These are phyloP conservation scores for Geotrichum bryndzae DNA, from an alignment of 1,139 yeast genomes.

Conservation along the genomic window DNA sequence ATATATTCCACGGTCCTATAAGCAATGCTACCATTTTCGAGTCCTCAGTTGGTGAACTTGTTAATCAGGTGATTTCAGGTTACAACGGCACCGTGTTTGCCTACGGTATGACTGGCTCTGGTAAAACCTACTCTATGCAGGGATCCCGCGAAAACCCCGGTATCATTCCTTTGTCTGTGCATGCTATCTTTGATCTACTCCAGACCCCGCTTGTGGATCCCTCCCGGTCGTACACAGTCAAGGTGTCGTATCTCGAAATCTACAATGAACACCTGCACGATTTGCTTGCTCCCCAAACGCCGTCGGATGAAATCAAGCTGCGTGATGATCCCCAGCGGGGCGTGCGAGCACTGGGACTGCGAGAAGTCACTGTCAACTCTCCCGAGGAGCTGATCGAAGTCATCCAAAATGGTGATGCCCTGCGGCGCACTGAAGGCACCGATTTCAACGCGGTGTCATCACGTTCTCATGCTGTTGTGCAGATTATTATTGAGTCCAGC, in stretches of 20 bases:
- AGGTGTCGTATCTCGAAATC: slow-evolving; percentile 75
- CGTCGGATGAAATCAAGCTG: slow-evolving; percentile 52
- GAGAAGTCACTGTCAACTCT: slow-evolving; percentile 50
- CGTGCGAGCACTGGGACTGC: slow-evolving; percentile 69
- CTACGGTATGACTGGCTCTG: slow-evolving; percentile 94
- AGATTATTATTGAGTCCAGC: slow-evolving; percentile 48
- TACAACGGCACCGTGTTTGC: slow-evolving; percentile 88
- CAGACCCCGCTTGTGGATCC: slow-evolving; percentile 26
- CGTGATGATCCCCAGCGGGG: slow-evolving; percentile 73
- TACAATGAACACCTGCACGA: slow-evolving; percentile 85
- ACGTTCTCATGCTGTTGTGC: slow-evolving; percentile 87
- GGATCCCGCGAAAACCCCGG: slow-evolving; percentile 69
- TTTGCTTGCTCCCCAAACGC: slow-evolving; percentile 40
- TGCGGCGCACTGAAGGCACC: slow-evolving; percentile 79
- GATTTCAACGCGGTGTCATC: slow-evolving; percentile 81
- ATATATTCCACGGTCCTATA: slow-evolving; percentile 51
- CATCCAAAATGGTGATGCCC: slow-evolving; percentile 63
- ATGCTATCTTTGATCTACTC: slow-evolving; percentile 53
- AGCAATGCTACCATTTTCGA: slow-evolving; percentile 58
- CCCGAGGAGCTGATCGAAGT: slow-evolving; percentile 56
- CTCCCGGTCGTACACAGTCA: slow-evolving; percentile 41
- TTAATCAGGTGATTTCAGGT: slow-evolving; percentile 66
- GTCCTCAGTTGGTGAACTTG: slow-evolving; percentile 54
- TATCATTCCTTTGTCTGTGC: slow-evolving; percentile 66
- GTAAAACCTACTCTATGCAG: slow-evolving; percentile 88